Evolutionary conservation across 257 asterid genomes (phyloP).

Genomic region (Coffea canephora): DNA sequence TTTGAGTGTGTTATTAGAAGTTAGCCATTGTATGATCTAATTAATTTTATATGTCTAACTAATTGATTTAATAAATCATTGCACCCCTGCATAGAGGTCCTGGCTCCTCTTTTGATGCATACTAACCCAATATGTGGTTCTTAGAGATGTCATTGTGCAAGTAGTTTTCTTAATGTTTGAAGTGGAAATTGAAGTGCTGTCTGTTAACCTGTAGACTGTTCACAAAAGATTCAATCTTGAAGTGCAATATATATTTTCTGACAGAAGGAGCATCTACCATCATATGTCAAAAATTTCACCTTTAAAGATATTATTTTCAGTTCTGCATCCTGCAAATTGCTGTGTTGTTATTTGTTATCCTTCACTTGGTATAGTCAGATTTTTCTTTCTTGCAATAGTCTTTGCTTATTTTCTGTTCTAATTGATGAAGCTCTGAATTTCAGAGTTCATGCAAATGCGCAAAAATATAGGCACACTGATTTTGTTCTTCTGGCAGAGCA

Average conservation of each 20-base stretch:
- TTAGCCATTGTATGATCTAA: no score
- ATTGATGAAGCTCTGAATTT: neutral
- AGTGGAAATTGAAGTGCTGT: neutral
- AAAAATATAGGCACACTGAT: neutral
- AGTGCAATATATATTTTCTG: neutral
- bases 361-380: neutral
- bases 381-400: neutral
- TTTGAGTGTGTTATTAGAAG: no score
- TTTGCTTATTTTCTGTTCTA: neutral
- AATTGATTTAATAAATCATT: no score
- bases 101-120: no score
- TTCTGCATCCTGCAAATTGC: neutral
- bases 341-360: neutral
- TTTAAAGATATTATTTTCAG: neutral
- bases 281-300: neutral
- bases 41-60: no score
- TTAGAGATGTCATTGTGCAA: neutral
- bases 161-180: neutral
- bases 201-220: neutral
- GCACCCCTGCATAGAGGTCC: no score
- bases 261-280: neutral
- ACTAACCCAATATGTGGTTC: neutral
- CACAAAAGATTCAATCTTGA: neutral
- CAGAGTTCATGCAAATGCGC: neutral
- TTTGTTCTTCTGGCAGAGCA: neutral